These are phyloP conservation scores for Apium graveolens DNA, from an alignment of 129 eudicot species.

Conservation along the genomic window DNA sequence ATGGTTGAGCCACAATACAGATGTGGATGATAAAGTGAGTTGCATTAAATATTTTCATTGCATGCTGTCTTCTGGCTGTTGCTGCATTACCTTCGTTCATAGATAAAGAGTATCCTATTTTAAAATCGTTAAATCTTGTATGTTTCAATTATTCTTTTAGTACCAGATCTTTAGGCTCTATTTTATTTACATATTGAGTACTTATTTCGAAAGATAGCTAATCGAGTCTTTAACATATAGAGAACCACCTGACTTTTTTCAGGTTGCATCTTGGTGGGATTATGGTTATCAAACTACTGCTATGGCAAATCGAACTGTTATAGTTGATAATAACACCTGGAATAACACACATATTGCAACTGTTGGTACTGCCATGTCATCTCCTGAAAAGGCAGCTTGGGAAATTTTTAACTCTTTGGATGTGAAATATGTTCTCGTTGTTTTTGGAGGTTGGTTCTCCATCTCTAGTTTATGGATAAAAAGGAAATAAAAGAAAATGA, in stretches of 20 bases:
- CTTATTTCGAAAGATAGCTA: background rate
- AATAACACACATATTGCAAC: conserved; percentile 99
- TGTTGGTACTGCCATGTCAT: conserved; percentile 99
- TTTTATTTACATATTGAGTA: background rate
- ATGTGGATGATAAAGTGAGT: conserved; percentile 95
- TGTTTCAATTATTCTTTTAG: background rate
- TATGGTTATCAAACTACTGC: conserved; percentile 99
- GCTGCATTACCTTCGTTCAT: background rate
- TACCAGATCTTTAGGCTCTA: background rate
- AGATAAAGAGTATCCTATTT: background rate
- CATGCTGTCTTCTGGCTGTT: background rate
- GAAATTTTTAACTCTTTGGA: conserved; percentile 92
- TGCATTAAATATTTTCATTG: background rate
- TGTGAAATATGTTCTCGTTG: conserved; percentile 97
- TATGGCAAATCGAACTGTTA: conserved; percentile 99
- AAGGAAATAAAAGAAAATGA: background rate
- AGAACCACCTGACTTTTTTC: conserved; percentile 11
- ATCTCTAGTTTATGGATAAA: background rate
- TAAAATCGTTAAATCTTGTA: background rate
- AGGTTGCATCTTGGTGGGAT: conserved; percentile 99
- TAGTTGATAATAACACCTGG: conserved; percentile 98
- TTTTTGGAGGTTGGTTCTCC: conserved; percentile 77
- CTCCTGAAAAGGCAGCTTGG: conserved; percentile 99
- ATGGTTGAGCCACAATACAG: conserved; percentile 98
- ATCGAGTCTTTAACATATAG: background rate